Conservation (phyloP, 1,139 yeast genomes). For the Saccharomyces uvarum region DNA sequence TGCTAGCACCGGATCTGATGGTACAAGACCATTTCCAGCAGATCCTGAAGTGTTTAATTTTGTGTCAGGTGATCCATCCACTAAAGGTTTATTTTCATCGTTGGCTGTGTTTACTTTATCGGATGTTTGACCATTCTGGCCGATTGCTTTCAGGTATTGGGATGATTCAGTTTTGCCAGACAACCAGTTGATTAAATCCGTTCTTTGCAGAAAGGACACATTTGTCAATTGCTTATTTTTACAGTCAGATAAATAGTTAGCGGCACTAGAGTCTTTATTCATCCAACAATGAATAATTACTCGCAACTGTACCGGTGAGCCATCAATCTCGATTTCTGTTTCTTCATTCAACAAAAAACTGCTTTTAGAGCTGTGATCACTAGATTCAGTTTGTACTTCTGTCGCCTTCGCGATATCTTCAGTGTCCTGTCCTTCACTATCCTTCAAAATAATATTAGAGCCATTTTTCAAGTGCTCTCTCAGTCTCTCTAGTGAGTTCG, state of each 20-base stretch:
- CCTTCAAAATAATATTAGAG: constrained; percentile 15
- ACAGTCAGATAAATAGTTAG: constrained; percentile 76
- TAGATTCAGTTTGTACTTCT: constrained; percentile 13
- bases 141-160: constrained; percentile 37
- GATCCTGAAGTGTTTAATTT: background rate
- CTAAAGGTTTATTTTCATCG: background rate
- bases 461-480: constrained; percentile 20
- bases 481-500: constrained; percentile 12
- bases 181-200: constrained; percentile 77
- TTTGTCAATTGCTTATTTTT: constrained; percentile 57
- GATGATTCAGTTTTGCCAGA: constrained; percentile 57
- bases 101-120: constrained; percentile 6
- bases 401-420: constrained; percentile 29
- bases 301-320: constrained; percentile 43
- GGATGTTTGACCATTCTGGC: background rate
- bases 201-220: constrained; percentile 77
- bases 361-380: constrained; percentile 2
- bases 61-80: background rate
- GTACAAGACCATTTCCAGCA: background rate
- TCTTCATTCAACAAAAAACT: constrained; percentile 34
- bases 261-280: constrained; percentile 63
- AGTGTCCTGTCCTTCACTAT: constrained; percentile 22
- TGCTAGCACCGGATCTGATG: constrained; percentile 43
- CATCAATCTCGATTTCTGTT: constrained; percentile 57
- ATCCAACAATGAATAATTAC: constrained; percentile 78